Conservation (phyloP, 1,284 basidiomycete species). For the Caloboletus firmus region DNA sequence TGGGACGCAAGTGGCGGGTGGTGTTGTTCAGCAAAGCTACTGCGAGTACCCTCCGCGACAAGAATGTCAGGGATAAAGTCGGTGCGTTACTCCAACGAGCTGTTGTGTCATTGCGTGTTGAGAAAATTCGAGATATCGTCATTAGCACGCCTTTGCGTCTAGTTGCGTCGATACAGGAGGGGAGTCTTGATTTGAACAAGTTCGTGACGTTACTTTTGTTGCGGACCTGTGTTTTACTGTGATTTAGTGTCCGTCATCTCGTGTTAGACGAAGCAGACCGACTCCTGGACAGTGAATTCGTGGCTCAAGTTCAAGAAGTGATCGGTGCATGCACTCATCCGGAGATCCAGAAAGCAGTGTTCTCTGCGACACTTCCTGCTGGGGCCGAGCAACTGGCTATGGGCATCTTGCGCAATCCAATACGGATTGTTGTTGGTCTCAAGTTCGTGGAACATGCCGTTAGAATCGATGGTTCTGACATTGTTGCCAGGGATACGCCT, state of each 20-base stretch:
- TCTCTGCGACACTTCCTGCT: constrained; percentile 93
- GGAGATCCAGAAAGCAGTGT: constrained; percentile 82
- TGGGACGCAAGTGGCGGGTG: constrained; percentile 82
- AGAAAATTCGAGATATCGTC: constrained; percentile 61
- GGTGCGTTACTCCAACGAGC: constrained; percentile 46
- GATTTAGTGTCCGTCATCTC: constrained; percentile 72
- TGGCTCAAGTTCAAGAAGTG: constrained; percentile 88
- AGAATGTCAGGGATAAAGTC: constrained; percentile 67
- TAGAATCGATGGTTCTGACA: constrained; percentile 3
- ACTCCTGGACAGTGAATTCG: constrained; percentile 86
- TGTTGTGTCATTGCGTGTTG: not conserved
- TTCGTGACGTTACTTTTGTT: constrained; percentile 40
- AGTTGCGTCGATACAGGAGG: constrained; percentile 70
- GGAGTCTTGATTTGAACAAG: constrained; percentile 70
- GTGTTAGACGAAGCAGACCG: constrained; percentile 92
- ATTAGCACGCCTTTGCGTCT: constrained; percentile 81
- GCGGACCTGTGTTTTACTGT: constrained; percentile 2
- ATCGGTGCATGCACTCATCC: constrained; percentile 78
- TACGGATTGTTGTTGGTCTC: constrained; percentile 90
- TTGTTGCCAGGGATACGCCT: constrained; percentile 77
- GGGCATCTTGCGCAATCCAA: constrained; percentile 79
- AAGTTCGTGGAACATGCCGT: constrained; percentile 55
- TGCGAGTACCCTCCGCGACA: constrained; percentile 69
- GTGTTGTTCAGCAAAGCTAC: constrained; percentile 86
- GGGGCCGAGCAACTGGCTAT: constrained; percentile 86